phyloP scores from a whole-genome alignment of 768 basidiomycete species.

The Kwoniella sp. region DNA sequence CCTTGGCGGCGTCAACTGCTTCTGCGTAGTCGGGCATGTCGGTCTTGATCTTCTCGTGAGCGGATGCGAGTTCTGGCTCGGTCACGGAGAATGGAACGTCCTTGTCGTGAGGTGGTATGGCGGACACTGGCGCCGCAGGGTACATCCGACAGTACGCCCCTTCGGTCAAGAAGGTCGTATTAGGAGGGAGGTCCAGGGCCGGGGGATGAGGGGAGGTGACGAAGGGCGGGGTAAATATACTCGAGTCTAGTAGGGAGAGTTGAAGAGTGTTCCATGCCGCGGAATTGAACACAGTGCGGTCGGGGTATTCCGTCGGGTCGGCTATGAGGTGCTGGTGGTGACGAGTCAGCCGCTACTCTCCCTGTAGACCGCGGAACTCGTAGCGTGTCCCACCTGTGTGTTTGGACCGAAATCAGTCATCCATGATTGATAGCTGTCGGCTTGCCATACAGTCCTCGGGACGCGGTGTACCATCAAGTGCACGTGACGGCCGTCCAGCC shows the following conservation, averaged over 20 bases:
- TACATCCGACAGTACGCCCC: constrained; percentile 33
- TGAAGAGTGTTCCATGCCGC: constrained; percentile 68
- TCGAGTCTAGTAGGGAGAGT: constrained; percentile 65
- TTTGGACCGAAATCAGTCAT: constrained; percentile 63
- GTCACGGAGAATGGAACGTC: constrained; percentile 22
- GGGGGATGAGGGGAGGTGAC: constrained; percentile 49
- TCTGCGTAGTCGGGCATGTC: constrained; percentile 50
- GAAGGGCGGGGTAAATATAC: constrained; percentile 69
- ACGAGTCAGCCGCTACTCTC: neutral
- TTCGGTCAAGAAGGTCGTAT: constrained; percentile 52
- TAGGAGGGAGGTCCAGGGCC: constrained; percentile 56
- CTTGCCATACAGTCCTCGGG: constrained; percentile 66
- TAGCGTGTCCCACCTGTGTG: constrained; percentile 57
- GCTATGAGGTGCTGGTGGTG: constrained; percentile 66
- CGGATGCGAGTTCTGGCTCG: constrained; percentile 35
- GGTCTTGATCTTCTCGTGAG: constrained; percentile 49
- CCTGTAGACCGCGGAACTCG: neutral
- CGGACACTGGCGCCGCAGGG: constrained; percentile 16
- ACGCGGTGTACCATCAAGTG: constrained; percentile 62
- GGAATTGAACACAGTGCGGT: constrained; percentile 70
- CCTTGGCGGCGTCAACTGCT: constrained; percentile 50
- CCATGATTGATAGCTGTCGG: constrained; percentile 66
- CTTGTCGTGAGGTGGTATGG: constrained; percentile 19
- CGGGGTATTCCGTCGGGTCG: constrained; percentile 59
- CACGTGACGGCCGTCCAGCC: constrained; percentile 5